These are phyloP conservation scores for Tilletia horrida DNA, from an alignment of 1,284 basidiomycete genomes.

Conservation along the genomic window DNA sequence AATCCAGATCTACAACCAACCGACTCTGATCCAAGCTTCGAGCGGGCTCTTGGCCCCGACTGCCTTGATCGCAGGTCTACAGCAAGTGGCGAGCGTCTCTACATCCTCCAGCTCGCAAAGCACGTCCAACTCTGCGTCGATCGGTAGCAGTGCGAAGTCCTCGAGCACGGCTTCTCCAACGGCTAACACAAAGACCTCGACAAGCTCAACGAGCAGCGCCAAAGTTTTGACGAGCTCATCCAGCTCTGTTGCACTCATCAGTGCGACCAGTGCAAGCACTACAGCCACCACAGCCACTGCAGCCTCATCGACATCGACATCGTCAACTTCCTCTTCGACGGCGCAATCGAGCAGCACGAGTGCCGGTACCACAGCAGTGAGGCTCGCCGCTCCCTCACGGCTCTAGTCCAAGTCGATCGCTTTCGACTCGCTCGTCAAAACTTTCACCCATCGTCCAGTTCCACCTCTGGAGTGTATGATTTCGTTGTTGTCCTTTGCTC, in stretches of 20 bases:
- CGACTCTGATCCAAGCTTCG: no score
- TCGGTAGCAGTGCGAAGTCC: neutral
- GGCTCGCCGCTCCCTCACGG: neutral
- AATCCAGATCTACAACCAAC: no score
- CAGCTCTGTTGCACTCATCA: neutral
- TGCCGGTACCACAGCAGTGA: no score
- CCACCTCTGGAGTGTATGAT: no score
- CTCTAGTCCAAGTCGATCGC: neutral
- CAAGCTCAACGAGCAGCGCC: neutral
- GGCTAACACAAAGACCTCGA: neutral
- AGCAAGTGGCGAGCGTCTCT: no score
- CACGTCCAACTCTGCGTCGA: no score
- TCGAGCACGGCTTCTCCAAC: neutral
- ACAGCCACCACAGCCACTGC: neutral
- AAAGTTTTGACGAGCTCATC: neutral
- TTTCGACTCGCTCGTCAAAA: neutral
- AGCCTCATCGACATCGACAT: neutral
- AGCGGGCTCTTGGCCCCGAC: no score
- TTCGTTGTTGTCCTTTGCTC: no score
- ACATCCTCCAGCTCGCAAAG: no score
- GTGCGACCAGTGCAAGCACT: neutral
- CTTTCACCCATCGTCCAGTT: conserved; percentile 6
- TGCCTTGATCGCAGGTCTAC: no score
- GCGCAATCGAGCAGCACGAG: no score
- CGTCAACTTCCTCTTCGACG: neutral